phyloP scores from a whole-genome alignment of 2,329 filamentous ascomycete species.

The Ascosphaera pollenicola region DNA sequence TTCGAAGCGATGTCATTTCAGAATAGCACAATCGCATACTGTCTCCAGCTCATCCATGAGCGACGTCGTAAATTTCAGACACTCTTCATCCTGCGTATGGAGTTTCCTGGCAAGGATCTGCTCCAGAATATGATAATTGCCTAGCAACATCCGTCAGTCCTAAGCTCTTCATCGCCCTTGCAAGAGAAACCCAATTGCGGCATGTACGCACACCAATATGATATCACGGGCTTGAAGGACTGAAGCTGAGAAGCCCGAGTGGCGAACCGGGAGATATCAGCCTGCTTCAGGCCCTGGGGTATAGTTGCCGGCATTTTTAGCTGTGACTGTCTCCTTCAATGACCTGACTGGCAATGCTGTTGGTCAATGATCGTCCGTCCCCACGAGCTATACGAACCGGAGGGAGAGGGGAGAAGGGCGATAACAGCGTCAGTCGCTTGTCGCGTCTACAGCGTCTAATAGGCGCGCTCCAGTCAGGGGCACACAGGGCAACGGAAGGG shows the following conservation, averaged over 20 bases:
- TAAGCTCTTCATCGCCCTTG: no score
- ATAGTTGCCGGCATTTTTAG: conserved; percentile 46
- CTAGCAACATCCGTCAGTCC: conserved; percentile 20
- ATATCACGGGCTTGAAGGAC: conserved; percentile 61
- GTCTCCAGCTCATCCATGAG: conserved; percentile 84
- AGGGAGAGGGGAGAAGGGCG: no score
- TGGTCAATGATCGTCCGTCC: no score
- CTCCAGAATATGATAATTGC: conserved; percentile 81
- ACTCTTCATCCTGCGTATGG: conserved; percentile 57
- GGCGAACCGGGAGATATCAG: conserved; percentile 68
- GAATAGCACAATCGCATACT: conserved; percentile 20
- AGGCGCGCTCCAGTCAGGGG: no score
- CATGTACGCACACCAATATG: conserved; percentile 66
- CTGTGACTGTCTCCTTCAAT: no score
- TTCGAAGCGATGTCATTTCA: background rate
- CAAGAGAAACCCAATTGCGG: conserved; percentile 7
- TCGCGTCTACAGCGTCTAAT: no score
- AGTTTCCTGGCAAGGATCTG: conserved; percentile 66
- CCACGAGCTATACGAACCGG: no score
- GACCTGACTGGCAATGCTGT: no score
- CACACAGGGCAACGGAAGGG: no score
- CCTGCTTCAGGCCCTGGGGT: conserved; percentile 51
- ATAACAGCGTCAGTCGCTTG: no score
- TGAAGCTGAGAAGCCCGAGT: conserved; percentile 68
- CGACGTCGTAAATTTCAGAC: conserved; percentile 54